phyloP scores from a whole-genome alignment of 129 eudicot genomes.

The Centrapalus pauciflorus region DNA sequence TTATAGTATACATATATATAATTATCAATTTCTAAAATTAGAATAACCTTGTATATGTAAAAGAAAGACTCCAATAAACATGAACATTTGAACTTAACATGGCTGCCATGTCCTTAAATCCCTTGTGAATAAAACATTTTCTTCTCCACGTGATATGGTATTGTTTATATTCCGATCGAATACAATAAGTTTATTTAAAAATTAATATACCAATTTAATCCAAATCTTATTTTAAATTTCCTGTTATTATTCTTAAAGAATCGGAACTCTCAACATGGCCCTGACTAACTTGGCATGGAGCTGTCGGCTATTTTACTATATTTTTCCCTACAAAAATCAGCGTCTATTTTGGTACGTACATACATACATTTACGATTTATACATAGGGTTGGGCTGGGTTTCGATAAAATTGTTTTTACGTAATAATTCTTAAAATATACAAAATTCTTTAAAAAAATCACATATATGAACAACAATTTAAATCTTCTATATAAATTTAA shows the following conservation, averaged over 20 bases:
- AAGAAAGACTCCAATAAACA: too few relatives aligned
- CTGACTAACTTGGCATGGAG: conserved; percentile 41
- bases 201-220: neutral
- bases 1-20: too few relatives aligned
- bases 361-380: too few relatives aligned
- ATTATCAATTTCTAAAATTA: too few relatives aligned
- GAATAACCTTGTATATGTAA: too few relatives aligned
- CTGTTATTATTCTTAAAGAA: neutral
- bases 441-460: too few relatives aligned
- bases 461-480: too few relatives aligned
- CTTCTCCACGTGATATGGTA: conserved; percentile 24
- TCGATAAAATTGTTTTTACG: too few relatives aligned
- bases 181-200: conserved; percentile 24
- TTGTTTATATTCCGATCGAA: neutral
- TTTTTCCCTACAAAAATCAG: neutral
- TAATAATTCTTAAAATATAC: too few relatives aligned
- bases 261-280: conserved; percentile 29
- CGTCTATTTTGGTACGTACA: too few relatives aligned
- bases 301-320: conserved; percentile 28
- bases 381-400: too few relatives aligned
- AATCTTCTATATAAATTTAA: too few relatives aligned
- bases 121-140: conserved; percentile 14
- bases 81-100: neutral
- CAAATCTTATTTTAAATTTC: neutral
- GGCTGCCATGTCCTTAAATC: neutral